Evolutionary conservation across 176 grass and related monocot species (phyloP).

Genomic region (Carex kokanica): DNA sequence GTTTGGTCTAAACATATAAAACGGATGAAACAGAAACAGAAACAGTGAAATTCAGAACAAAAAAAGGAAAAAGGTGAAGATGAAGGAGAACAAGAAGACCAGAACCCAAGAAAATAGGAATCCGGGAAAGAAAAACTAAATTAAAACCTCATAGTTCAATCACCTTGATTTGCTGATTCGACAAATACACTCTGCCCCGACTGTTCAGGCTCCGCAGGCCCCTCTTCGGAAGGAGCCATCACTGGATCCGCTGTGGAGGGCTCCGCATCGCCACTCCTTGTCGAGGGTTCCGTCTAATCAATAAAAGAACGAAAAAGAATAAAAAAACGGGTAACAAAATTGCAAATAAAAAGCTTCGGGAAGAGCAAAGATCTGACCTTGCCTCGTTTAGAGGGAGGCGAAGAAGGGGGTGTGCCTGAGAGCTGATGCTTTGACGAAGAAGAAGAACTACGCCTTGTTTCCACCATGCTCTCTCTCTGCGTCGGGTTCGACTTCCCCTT

Average conservation of each 20-base stretch:
- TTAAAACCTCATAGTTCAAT: slow-evolving; percentile 14
- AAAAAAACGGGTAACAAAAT: not conserved
- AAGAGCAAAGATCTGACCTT: slow-evolving; percentile 64
- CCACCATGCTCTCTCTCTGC: slow-evolving; percentile 62
- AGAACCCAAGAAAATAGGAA: slow-evolving; percentile 1
- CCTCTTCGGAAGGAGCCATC: slow-evolving; percentile 34
- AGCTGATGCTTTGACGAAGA: slow-evolving; percentile 48
- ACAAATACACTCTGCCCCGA: slow-evolving; percentile 21
- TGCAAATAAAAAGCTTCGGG: slow-evolving; percentile 15
- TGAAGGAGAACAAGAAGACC: not conserved
- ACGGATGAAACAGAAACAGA: slow-evolving; percentile 10
- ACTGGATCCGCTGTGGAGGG: slow-evolving; percentile 35
- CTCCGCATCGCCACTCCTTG: slow-evolving; percentile 34
- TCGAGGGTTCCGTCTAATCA: slow-evolving; percentile 36
- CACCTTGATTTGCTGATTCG: slow-evolving; percentile 19
- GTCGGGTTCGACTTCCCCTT: slow-evolving; percentile 5
- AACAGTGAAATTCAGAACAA: not conserved
- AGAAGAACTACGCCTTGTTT: slow-evolving; percentile 90
- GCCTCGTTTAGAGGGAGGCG: slow-evolving; percentile 57
- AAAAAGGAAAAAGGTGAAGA: not conserved
- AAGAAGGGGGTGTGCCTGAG: slow-evolving; percentile 35
- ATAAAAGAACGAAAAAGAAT: slow-evolving; percentile 21
- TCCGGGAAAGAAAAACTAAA: not conserved
- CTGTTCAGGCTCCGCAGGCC: slow-evolving; percentile 22
- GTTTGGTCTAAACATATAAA: not conserved